These are phyloP conservation scores for Litchi chinensis DNA, from an alignment of 345 rosid species.

Conservation along the genomic window DNA sequence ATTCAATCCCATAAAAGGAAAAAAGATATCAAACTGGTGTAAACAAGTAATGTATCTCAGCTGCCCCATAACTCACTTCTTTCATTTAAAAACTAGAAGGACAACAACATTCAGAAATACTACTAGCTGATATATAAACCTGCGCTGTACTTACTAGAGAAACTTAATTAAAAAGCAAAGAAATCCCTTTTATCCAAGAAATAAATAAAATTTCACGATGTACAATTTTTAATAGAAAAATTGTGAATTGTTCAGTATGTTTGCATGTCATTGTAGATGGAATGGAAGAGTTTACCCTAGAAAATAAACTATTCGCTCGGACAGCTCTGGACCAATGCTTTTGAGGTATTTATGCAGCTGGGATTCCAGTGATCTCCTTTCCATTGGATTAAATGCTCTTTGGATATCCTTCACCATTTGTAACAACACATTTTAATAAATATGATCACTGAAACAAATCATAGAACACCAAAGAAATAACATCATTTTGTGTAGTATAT, in stretches of 20 bases:
- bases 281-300: conserved; percentile 41
- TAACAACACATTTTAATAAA: conserved; percentile 17
- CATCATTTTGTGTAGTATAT: neutral
- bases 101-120: neutral
- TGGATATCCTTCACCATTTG: conserved; percentile 49
- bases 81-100: neutral
- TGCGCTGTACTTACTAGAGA: neutral
- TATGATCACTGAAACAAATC: conserved; percentile 1
- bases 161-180: neutral
- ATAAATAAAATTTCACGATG: neutral
- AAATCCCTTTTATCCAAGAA: neutral
- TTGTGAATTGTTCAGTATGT: conserved; percentile 6
- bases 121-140: neutral
- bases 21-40: neutral
- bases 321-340: conserved; percentile 67
- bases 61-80: neutral
- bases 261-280: neutral
- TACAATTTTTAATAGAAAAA: neutral
- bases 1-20: neutral
- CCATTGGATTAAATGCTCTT: conserved; percentile 33
- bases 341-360: conserved; percentile 57
- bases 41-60: neutral
- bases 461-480: neutral
- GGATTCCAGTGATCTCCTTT: conserved; percentile 50
- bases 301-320: conserved; percentile 67